These are phyloP conservation scores for Penicillium flavigenum DNA, from an alignment of 495 filamentous ascomycete species.

Conservation along the genomic window DNA sequence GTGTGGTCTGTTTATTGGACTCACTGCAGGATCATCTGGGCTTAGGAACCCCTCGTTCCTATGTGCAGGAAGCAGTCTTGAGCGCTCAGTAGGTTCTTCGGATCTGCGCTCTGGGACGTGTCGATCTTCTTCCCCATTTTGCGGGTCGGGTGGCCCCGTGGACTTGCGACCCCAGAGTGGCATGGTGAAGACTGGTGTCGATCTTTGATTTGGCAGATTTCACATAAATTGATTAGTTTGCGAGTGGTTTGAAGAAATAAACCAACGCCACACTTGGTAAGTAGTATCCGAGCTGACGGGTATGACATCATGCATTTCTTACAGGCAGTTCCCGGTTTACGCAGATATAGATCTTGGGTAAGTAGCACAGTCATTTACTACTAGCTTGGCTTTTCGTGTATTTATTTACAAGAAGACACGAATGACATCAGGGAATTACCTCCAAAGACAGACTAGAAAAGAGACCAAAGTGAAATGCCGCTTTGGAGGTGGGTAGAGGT, in stretches of 20 bases:
- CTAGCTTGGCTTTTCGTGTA: background rate
- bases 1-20: constrained; percentile 19
- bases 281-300: background rate
- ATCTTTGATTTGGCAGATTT: background rate
- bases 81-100: constrained; percentile 64
- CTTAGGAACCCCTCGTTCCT: constrained; percentile 65
- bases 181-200: constrained; percentile 30
- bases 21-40: constrained; percentile 92
- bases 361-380: background rate
- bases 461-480: background rate
- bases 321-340: background rate
- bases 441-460: background rate
- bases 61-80: constrained; percentile 64
- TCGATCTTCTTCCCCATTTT: constrained; percentile 23
- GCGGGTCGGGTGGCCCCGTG: constrained; percentile 19
- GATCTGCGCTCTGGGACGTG: constrained; percentile 10
- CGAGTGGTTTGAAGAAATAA: background rate
- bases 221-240: background rate
- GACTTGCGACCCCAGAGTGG: constrained; percentile 46
- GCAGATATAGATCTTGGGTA: background rate
- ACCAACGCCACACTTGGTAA: background rate
- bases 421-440: background rate
- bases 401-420: background rate
- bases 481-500: too few relatives aligned
- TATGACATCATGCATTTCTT: constrained; percentile 13